Evolutionary conservation across 306 rosid genomes (phyloP), one percentile per base, ranked within the genome.

Genomic region (Quercus robur): DNA sequence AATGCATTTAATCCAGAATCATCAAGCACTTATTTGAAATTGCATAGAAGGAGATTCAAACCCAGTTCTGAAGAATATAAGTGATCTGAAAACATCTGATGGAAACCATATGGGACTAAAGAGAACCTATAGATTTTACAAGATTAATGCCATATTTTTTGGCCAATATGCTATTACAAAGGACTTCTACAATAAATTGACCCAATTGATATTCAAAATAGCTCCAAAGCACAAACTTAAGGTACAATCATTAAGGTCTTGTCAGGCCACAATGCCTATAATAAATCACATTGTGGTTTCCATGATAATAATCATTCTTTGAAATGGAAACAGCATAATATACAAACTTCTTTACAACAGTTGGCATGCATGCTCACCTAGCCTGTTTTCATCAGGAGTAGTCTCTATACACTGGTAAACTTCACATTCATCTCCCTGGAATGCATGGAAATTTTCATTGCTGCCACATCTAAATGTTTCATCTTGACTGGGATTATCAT

Each of bases 321-420:
- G 35, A n/a, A 67, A 62, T 62, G 38, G 41, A 62, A 61, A 26
- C 38, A 62, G 15, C 69, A 26, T 23, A 66, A 33, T 33, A 31
- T 31, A 66, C 6, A 35, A 66, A 31, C 71, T 67, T 67, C n/a
- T 18, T 26, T 19, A 69, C 51, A 15, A 72, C 1, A 79, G 19
- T 81, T 26, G 44, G 18, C 67, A 77, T 21, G 69, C 80, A 78
- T 35, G 75, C 88, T 84, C 75, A 88, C 92, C 90, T 25, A 35
- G 57, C 67, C 44, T 77, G 54, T 81, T 77, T 81, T 78, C 82
- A 51, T 81, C 81, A 57, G 21, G 17, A 49, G 70, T 69, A 67
- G 66, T 75, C 73, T 69, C 87, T 76, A 46, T 73, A 66, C 44
- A 71, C 64, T 67, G 88, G 83, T 58, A 44, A 62, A 81, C 55